These are phyloP conservation scores for Colletotrichum somersetense DNA, from an alignment of 2,329 filamentous ascomycete species.

Conservation along the genomic window DNA sequence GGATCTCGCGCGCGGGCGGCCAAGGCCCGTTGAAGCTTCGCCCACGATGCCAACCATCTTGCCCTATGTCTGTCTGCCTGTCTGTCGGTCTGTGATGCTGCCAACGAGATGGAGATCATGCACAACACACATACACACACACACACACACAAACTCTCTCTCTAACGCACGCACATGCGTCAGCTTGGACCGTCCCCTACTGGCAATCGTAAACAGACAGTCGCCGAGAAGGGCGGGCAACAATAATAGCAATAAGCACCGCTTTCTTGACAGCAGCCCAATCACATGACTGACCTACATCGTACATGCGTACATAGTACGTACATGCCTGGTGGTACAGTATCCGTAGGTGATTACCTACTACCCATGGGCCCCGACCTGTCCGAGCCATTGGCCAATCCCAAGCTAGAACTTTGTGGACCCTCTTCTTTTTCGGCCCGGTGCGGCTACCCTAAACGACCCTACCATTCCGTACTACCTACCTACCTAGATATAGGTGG, in stretches of 20 bases:
- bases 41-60: background rate
- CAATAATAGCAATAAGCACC: background rate
- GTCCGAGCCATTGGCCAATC: constrained; percentile 32
- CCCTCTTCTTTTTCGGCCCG: constrained; percentile 27
- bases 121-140: constrained; percentile 10
- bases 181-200: constrained; percentile 11
- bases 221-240: background rate
- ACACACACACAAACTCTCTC: background rate
- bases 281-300: too few species aligned
- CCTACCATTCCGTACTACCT: background rate
- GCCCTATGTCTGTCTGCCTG: too few species aligned
- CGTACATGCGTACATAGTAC: too few species aligned
- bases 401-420: background rate
- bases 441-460: constrained; percentile 29
- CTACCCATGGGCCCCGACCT: constrained; percentile 19
- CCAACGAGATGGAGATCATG: background rate
- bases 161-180: background rate
- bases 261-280: background rate
- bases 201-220: background rate
- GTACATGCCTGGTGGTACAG: too few species aligned
- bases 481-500: background rate
- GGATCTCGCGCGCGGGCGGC: background rate
- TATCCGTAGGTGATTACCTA: background rate
- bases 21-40: background rate
- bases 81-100: background rate